Percentiles rank a stretch among this genome's conserved stretches.
phyloP scores from a whole-genome alignment of 805 yeast genomes.

The Candida krabiensis region DNA sequence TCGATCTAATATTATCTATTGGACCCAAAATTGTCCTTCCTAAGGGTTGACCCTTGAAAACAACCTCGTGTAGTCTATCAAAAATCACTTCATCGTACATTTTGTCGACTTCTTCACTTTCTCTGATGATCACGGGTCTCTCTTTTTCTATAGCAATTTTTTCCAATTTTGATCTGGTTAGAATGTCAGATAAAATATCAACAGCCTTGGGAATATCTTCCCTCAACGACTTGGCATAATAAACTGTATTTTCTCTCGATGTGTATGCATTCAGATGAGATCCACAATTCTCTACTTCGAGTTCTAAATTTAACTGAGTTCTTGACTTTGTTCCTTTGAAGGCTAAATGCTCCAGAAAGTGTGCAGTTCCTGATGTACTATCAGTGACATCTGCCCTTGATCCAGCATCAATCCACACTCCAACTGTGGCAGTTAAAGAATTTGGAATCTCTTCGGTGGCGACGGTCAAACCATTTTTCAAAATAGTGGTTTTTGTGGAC shows the following conservation, averaged over 20 bases:
- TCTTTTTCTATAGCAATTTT: conserved; percentile 88
- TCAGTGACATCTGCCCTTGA: conserved; percentile 89
- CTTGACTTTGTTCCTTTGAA: conserved; percentile 90
- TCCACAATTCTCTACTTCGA: conserved; percentile 94
- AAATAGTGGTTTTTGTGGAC: conserved; percentile 63
- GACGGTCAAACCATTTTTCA: conserved; percentile 91
- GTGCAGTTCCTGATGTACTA: conserved; percentile 91
- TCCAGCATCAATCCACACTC: conserved; percentile 98
- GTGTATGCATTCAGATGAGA: conserved; percentile 99
- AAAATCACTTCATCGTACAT: conserved; percentile 98
- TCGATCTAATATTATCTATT: conserved; percentile 78
- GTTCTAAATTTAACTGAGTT: conserved; percentile 78
- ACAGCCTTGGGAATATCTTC: conserved; percentile 82
- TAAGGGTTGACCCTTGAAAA: conserved; percentile 85
- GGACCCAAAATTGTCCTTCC: conserved; percentile 98
- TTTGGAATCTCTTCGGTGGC: conserved; percentile 89
- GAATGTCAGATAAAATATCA: conserved; percentile 84
- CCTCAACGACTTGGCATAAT: conserved; percentile 85
- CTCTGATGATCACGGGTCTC: conserved; percentile 94
- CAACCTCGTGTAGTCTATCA: conserved; percentile 92
- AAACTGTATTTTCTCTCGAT: conserved; percentile 95
- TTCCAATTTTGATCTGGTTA: conserved; percentile 83
- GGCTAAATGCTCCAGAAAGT: conserved; percentile 93
- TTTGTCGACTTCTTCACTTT: conserved; percentile 96
- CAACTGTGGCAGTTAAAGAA: conserved; percentile 93